phyloP scores from a whole-genome alignment of 2,329 filamentous ascomycete genomes.

The Hymenotorrendiella dingleyae region DNA sequence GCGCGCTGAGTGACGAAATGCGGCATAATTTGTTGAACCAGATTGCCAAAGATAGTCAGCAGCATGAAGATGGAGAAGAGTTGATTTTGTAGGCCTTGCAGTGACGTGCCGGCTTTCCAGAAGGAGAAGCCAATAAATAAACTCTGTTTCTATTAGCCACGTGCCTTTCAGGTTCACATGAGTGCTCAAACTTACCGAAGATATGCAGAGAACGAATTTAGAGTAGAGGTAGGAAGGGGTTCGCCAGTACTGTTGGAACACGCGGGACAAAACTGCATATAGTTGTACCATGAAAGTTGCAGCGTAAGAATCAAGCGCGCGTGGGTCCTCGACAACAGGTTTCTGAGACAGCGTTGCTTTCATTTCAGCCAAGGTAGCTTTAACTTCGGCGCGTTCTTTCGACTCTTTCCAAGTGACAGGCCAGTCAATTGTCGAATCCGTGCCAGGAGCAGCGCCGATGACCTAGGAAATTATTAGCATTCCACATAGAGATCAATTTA shows the following conservation, averaged over 20 bases:
- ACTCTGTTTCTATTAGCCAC: slow-evolving; percentile 30
- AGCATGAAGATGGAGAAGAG: slow-evolving; percentile 75
- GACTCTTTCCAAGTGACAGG: slow-evolving; percentile 54
- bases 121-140: slow-evolving; percentile 66
- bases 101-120: slow-evolving; percentile 51
- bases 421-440: slow-evolving; percentile 58
- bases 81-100: slow-evolving; percentile 61
- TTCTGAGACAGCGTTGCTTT: slow-evolving; percentile 37
- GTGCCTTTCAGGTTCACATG: not conserved
- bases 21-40: slow-evolving; percentile 74
- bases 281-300: slow-evolving; percentile 55
- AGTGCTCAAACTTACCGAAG: slow-evolving; percentile 12
- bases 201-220: slow-evolving; percentile 25
- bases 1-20: slow-evolving; percentile 47
- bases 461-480: no score
- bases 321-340: slow-evolving; percentile 20
- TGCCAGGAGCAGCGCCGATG: slow-evolving; percentile 58
- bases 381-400: slow-evolving; percentile 35
- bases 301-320: slow-evolving; percentile 50
- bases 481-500: no score
- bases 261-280: slow-evolving; percentile 46
- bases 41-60: slow-evolving; percentile 64
- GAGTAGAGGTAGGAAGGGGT: slow-evolving; percentile 51
- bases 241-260: slow-evolving; percentile 62
- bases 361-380: slow-evolving; percentile 47